These are phyloP conservation scores for Jamesozyma piceae DNA, from an alignment of 805 yeast genomes.

Conservation along the genomic window DNA sequence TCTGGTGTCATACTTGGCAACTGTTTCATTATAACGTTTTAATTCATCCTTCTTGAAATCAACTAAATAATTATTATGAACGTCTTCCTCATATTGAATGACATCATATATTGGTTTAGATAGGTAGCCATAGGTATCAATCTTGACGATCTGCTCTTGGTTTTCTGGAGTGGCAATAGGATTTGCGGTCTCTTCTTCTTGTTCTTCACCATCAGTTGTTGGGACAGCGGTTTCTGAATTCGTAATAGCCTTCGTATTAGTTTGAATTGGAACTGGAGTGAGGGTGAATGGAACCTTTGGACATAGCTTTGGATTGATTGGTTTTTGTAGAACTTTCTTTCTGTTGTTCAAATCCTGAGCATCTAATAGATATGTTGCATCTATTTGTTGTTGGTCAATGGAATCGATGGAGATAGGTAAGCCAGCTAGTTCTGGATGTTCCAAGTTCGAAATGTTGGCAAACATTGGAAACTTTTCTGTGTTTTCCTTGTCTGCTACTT, in stretches of 20 bases:
- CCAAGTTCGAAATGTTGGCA: background rate
- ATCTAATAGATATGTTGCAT: slow-evolving; percentile 3
- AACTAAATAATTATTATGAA: slow-evolving; percentile 16
- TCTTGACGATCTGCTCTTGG: slow-evolving; percentile 23
- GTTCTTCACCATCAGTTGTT: background rate
- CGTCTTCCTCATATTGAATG: slow-evolving; percentile 15
- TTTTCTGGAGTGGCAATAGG: slow-evolving; percentile 27
- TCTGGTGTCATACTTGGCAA: slow-evolving; percentile 15
- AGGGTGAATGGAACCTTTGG: slow-evolving; percentile 10
- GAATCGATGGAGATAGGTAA: background rate
- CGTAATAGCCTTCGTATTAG: background rate
- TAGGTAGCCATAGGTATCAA: slow-evolving; percentile 18
- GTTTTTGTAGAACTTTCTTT: slow-evolving; percentile 5
- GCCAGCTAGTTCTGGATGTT: background rate
- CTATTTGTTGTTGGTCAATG: background rate
- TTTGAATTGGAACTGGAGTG: background rate
- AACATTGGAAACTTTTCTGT: slow-evolving; percentile 3
- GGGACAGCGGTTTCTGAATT: background rate
- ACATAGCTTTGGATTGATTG: slow-evolving; percentile 9
- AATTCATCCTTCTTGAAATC: slow-evolving; percentile 10
- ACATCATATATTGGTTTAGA: slow-evolving; percentile 26
- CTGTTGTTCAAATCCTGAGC: slow-evolving; percentile 6
- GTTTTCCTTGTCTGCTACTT: background rate
- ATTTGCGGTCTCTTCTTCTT: background rate
- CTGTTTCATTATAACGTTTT: slow-evolving; percentile 15